phyloP scores from a whole-genome alignment of 805 yeast species.

The Teunomyces kruisii region DNA sequence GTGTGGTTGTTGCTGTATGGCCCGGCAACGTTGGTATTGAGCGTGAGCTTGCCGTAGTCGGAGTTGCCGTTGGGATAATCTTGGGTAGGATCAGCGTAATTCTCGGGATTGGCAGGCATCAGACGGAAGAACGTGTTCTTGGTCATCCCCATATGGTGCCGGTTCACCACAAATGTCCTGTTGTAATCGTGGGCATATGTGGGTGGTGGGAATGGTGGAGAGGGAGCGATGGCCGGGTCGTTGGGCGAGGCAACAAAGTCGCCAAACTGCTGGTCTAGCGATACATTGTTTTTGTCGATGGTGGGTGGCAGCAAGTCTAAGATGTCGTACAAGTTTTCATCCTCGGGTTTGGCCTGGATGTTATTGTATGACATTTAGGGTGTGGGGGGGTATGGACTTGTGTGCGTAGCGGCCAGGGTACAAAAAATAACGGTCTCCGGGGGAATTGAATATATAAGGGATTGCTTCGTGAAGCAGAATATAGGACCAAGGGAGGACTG shows the following conservation, averaged over 20 bases:
- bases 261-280: background rate
- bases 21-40: background rate
- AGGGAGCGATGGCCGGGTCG: background rate
- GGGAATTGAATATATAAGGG: background rate
- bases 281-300: background rate
- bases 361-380: background rate
- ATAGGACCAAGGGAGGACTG: background rate
- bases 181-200: background rate
- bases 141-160: background rate
- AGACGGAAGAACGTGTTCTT: background rate
- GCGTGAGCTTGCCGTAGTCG: background rate
- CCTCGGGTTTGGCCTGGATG: conserved; percentile 14
- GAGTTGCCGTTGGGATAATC: background rate
- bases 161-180: background rate
- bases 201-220: background rate
- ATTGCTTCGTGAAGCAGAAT: background rate
- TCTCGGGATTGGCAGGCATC: background rate
- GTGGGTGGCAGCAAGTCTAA: conserved; percentile 27
- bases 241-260: background rate
- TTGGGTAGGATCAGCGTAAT: background rate
- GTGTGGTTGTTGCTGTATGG: conserved; percentile 11
- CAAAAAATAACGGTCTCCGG: background rate
- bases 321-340: conserved; percentile 30
- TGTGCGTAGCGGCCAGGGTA: background rate
- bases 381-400: background rate